A percentile compares a stretch with the other conserved stretches of the same genome.
phyloP scores from a whole-genome alignment of 179 eudicot species.

The Sideroxylon spinosum region DNA sequence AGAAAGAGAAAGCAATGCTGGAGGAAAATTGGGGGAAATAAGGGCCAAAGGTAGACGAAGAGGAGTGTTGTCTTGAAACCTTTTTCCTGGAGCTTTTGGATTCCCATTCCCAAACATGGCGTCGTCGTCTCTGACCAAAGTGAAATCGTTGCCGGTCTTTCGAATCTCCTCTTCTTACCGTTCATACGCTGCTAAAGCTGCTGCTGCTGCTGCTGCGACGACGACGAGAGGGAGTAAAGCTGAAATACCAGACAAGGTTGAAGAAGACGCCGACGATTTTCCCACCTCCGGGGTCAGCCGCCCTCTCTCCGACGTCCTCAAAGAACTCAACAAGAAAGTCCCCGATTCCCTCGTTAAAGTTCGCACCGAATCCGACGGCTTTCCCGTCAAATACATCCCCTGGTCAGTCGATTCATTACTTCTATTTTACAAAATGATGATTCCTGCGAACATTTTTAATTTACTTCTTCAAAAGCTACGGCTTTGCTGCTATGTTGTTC shows the following conservation, averaged over 20 bases:
- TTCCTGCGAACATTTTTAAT: neutral
- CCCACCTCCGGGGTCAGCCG: conserved; percentile 68
- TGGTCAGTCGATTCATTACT: conserved; percentile 37
- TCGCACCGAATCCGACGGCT: conserved; percentile 58
- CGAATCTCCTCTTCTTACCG: neutral
- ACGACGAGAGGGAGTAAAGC: neutral
- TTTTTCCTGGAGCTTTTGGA: no score
- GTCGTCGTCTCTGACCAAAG: conserved; percentile 10
- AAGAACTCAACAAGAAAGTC: conserved; percentile 74
- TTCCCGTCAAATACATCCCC: conserved; percentile 66
- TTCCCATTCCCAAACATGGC: conserved; percentile 11
- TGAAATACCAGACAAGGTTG: neutral
- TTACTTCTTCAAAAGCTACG: neutral
- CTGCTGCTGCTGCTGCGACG: conserved; percentile 4
- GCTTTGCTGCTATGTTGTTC: no score
- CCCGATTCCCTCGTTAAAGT: conserved; percentile 58
- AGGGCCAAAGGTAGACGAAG: no score
- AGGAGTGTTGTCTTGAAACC: no score
- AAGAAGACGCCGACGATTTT: conserved; percentile 18
- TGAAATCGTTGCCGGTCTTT: neutral
- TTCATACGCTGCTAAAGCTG: conserved; percentile 9
- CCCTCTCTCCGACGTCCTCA: conserved; percentile 70
- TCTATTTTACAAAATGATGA: neutral
- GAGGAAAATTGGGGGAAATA: no score
- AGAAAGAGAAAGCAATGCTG: no score